Base-by-base conservation (phyloP, 2,329 filamentous ascomycete genomes). In the Aspergillus sclerotialis region DNA sequence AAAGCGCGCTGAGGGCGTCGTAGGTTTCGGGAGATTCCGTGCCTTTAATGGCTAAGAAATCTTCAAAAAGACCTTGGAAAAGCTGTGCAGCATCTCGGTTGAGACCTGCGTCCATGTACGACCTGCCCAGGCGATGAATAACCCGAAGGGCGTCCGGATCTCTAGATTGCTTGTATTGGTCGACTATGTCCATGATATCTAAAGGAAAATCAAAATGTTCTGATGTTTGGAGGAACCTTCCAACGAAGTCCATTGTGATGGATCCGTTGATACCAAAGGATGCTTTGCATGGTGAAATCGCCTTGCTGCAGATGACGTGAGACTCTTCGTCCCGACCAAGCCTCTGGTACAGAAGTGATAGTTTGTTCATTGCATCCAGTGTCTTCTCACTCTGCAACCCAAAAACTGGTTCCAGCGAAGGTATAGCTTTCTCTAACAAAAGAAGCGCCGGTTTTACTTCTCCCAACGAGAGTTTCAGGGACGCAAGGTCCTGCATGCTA, bases 401-500 rank as follows among this genome's bases (percentile, higher is more conserved):
- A 18, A 55, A 48, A 4, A 56, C 52, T 3, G 50, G 51, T 26
- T 55, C 53, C 7, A 53, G 45, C 5, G 52, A 44, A 4, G 53
- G 51, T 7, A 55, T 50, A 12, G 46, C 52, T 23, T 52, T 50
- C 30, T 55, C 50, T 3, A 56, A 40, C 4, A 56, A 38, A 5
- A 53, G 36, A 3, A 55, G 42, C 0, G 53, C 53, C 2, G 52
- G 44, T 36, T 53, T 49, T 4, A 53, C 23, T 32, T 56, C 53
- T 7, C 53, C 53, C 1, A 56, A 31, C 6, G 36, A 37, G 12
- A 48, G 40, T 27, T 55, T 55, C 9, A 55, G 36, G 24, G 44
- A 46, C 11, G 53, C 53, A 28, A 56, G 44, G 19, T 52, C 43
- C 30, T 55, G 52, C 52, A 55, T 56, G 30, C 47, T 54, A 25